Percentiles rank a stretch among this genome's conserved stretches.
Evolutionary conservation across 1,284 basidiomycete genomes (phyloP).

Genomic region (Cerrena zonata): DNA sequence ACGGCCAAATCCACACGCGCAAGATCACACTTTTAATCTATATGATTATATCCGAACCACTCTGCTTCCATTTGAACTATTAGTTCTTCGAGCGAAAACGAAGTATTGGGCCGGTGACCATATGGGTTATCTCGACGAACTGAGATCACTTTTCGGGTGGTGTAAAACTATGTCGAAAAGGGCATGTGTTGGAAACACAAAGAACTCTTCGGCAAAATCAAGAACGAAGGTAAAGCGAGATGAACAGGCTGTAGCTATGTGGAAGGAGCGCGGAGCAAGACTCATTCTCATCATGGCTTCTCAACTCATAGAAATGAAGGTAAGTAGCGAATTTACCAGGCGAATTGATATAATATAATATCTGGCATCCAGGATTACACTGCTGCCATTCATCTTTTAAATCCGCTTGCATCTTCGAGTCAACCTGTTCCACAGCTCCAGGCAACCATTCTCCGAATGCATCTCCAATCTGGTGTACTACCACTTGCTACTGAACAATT

Average conservation of each 20-base stretch:
- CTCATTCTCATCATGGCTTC: conserved; percentile 67
- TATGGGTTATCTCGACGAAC: conserved; percentile 69
- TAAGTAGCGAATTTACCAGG: conserved; percentile 10
- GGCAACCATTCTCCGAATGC: conserved; percentile 64
- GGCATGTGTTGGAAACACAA: conserved; percentile 17
- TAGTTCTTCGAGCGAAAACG: conserved; percentile 65
- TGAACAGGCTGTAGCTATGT: conserved; percentile 52
- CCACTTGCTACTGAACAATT: conserved; percentile 52
- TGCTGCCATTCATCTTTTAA: conserved; percentile 56
- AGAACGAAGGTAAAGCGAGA: conserved; percentile 6
- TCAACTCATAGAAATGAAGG: conserved; percentile 61
- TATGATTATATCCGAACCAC: conserved; percentile 52
- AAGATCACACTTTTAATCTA: conserved; percentile 22
- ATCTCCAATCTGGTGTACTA: conserved; percentile 66
- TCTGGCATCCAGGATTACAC: conserved; percentile 50
- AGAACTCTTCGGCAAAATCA: conserved; percentile 2
- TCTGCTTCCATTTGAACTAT: conserved; percentile 73
- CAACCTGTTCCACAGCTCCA: conserved; percentile 48
- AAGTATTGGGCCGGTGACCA: conserved; percentile 73
- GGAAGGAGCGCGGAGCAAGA: conserved; percentile 70
- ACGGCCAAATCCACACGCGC: conserved; percentile 28
- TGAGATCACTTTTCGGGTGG: conserved; percentile 70
- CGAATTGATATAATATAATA: neutral
- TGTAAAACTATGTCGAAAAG: conserved; percentile 61
- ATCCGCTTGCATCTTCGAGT: conserved; percentile 3